Evolutionary conservation across 495 filamentous ascomycete species (phyloP), one percentile per base, ranked within the genome.

Genomic region (Elasticomyces elasticus): DNA sequence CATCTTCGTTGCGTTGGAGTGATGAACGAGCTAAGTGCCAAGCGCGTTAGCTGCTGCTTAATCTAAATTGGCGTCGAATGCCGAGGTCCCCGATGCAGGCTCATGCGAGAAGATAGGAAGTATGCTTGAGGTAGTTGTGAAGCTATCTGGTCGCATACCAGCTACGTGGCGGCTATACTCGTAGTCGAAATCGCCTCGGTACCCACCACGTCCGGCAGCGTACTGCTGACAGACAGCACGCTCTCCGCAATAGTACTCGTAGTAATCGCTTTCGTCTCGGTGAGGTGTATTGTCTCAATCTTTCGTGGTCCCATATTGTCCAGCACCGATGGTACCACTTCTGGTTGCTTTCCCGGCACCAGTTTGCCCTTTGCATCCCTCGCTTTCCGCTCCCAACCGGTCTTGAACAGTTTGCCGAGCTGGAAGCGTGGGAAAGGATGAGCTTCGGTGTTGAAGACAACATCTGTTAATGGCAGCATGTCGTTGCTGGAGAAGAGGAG

Each of bases 371-470:
- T 51, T 22, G 15, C 43, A 49, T 70, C 68, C 24, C 82, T 69
- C 2, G 77, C 74, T 61, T 86, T 85, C 58, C 92, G 74, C 72
- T 80, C 70, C 92, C 92, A 98, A 1, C 92, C 90, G 0, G 91
- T 97, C 66, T 78, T 79, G 57, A 96, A 83, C 45, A 87, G 75
- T 42, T 80, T 82, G 5, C 78, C 79, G 59, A 87, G 78, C 62
- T 88, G 78, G 63, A 99, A 97, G 20, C 85, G 73, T 7, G 92
- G 92, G 56, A 99, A 76, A 1, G 86, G 82, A 67, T 99, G 92
- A 19, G 88, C 92, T 74, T 97, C 92, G 15, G 94, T 97, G 65
- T 97, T 99, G 59, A 97, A 81, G 23, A 99, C 87, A 30, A 95
- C 72, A 46, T 89, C 76, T 58, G 89, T 83, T 28, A 97, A 74